A percentile compares a stretch with the other conserved stretches of the same genome.
These are phyloP conservation scores for Dictyostelium discoideum DNA, from an alignment of 78 protist genomes.

Conservation along the genomic window dicty_2.7 NC_007089.4:1620501-1621000, in stretches of 20 bases:
- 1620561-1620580: constrained; percentile 62
- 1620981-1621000: too few relatives aligned
- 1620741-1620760: constrained; percentile 20
- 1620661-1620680: constrained; percentile 43
- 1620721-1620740: constrained; percentile 37
- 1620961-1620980: too few relatives aligned
- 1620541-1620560: constrained; percentile 41
- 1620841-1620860: constrained; percentile 9
- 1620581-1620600: constrained; percentile 11
- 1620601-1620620: not conserved
- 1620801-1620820: constrained; percentile 19
- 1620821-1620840: constrained; percentile 56
- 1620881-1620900: too few relatives aligned
- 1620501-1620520: constrained; percentile 40
- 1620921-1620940: too few relatives aligned
- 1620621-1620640: constrained; percentile 28
- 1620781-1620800: constrained; percentile 53
- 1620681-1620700: constrained; percentile 57
- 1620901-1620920: too few relatives aligned
- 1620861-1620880: not conserved
- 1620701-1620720: constrained; percentile 34
- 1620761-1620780: constrained; percentile 15
- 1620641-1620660: constrained; percentile 69
- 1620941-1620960: too few relatives aligned
- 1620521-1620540: constrained; percentile 8